These are phyloP conservation scores for Wallemia hederae DNA, from an alignment of 1,284 basidiomycete species.

Conservation along the genomic window DNA sequence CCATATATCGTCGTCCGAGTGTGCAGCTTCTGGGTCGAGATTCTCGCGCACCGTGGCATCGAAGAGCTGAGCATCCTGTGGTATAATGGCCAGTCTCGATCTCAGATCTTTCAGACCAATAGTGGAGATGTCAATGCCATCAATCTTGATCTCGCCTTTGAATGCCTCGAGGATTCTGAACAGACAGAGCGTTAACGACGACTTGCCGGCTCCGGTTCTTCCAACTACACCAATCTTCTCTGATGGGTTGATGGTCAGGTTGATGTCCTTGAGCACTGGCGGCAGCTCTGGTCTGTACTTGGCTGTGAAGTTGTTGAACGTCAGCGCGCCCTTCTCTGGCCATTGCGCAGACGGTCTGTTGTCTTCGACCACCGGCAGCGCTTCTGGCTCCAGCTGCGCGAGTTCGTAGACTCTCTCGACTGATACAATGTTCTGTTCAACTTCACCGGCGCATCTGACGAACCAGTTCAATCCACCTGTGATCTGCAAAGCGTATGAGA, in stretches of 20 bases:
- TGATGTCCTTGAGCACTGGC: slow-evolving; percentile 42
- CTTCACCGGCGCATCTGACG: slow-evolving; percentile 64
- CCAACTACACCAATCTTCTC: slow-evolving; percentile 68
- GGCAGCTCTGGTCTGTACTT: slow-evolving; percentile 56
- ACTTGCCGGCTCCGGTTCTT: slow-evolving; percentile 78
- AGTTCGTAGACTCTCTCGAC: slow-evolving; percentile 33
- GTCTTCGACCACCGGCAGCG: slow-evolving; percentile 38
- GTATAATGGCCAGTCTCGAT: slow-evolving; percentile 58
- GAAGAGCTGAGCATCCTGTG: slow-evolving; percentile 41
- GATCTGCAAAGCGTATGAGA: slow-evolving; percentile 39
- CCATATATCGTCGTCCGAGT: slow-evolving; percentile 57
- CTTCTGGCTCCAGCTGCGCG: slow-evolving; percentile 43
- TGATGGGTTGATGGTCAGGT: slow-evolving; percentile 29
- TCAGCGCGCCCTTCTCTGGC: slow-evolving; percentile 46
- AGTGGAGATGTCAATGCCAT: slow-evolving; percentile 51
- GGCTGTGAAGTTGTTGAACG: slow-evolving; percentile 54
- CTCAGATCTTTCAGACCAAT: slow-evolving; percentile 58
- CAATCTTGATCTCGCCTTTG: slow-evolving; percentile 47
- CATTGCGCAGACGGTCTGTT: slow-evolving; percentile 31
- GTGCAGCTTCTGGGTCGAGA: slow-evolving; percentile 40
- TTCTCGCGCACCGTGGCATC: slow-evolving; percentile 63
- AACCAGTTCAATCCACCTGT: slow-evolving; percentile 37
- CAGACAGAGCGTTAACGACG: slow-evolving; percentile 37
- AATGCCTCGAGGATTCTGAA: slow-evolving; percentile 60
- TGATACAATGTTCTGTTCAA: slow-evolving; percentile 79